These are phyloP conservation scores for Asterochloris erici DNA, from an alignment of 139 green algal genomes.

Conservation along the genomic window DNA sequence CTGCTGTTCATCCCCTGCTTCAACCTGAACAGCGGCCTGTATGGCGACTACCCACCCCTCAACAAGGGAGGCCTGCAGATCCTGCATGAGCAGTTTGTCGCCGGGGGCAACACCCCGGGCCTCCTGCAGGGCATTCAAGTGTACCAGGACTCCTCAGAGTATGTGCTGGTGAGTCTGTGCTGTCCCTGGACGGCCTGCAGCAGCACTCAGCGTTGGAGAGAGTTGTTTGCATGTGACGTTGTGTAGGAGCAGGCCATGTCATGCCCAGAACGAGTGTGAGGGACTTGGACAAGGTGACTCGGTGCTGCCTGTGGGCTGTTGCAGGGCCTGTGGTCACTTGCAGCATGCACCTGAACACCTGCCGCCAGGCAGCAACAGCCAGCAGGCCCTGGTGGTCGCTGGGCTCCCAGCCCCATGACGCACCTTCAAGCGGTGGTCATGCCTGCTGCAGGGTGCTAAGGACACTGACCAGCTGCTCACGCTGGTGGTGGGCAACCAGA, in stretches of 20 bases:
- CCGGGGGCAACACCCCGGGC: constrained; percentile 23
- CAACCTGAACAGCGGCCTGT: constrained; percentile 66
- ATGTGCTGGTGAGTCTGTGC: background rate
- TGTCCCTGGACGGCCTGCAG: background rate
- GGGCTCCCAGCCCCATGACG: background rate
- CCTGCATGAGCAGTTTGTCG: constrained; percentile 69
- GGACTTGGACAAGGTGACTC: too few species aligned
- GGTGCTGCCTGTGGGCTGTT: too few species aligned
- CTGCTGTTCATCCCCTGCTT: constrained; percentile 85
- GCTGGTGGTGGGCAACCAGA: constrained; percentile 34
- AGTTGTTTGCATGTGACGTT: too few species aligned
- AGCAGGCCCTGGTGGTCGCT: background rate
- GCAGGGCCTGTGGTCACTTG: too few species aligned
- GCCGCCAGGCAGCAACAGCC: background rate
- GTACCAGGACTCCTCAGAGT: constrained; percentile 27
- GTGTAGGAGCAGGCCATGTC: too few species aligned
- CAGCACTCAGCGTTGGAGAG: too few species aligned
- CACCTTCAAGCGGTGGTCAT: background rate
- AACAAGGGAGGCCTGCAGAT: constrained; percentile 67
- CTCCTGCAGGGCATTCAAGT: constrained; percentile 40
- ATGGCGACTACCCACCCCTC: constrained; percentile 48
- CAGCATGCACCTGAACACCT: background rate
- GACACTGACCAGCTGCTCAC: constrained; percentile 18
- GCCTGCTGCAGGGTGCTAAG: background rate
- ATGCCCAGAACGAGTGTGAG: too few species aligned